A percentile compares a stretch with the other conserved stretches of the same genome.
Evolutionary conservation across 139 green algal species (phyloP).

Genomic region (Coelastrella sp.): DNA sequence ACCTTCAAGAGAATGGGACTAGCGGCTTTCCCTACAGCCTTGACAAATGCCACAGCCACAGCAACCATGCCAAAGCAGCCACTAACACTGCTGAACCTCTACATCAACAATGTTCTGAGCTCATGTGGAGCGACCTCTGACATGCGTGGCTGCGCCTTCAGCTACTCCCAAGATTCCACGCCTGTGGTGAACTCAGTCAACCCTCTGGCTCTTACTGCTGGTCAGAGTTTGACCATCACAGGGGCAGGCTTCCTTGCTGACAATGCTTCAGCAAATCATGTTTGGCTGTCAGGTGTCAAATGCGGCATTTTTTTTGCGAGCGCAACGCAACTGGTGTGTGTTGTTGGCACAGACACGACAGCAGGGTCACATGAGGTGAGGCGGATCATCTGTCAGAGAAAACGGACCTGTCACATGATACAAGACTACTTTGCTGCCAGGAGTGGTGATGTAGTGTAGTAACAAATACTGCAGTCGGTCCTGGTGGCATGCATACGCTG

Average conservation of each 20-base stretch:
- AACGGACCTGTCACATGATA: no score
- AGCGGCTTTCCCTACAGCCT: not conserved
- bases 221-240: conserved; percentile 53
- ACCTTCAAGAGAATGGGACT: not conserved
- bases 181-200: conserved; percentile 37
- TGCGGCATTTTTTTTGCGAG: not conserved
- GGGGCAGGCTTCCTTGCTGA: conserved; percentile 25
- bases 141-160: conserved; percentile 39
- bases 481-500: no score
- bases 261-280: not conserved
- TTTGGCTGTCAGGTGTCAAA: not conserved
- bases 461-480: no score
- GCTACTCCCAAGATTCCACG: conserved; percentile 37
- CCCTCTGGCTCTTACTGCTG: conserved; percentile 35
- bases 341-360: not conserved
- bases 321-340: not conserved
- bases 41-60: not conserved
- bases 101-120: conserved; percentile 42
- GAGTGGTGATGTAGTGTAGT: no score
- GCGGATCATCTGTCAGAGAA: no score
- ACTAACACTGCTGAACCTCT: not conserved
- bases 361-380: conserved; percentile 13
- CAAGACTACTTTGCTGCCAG: no score
- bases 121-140: conserved; percentile 27
- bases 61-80: not conserved